A percentile compares a stretch with the other conserved stretches of the same genome.
phyloP scores from a whole-genome alignment of 1,139 yeast genomes.

The Kodamaea ohmeri region DNA sequence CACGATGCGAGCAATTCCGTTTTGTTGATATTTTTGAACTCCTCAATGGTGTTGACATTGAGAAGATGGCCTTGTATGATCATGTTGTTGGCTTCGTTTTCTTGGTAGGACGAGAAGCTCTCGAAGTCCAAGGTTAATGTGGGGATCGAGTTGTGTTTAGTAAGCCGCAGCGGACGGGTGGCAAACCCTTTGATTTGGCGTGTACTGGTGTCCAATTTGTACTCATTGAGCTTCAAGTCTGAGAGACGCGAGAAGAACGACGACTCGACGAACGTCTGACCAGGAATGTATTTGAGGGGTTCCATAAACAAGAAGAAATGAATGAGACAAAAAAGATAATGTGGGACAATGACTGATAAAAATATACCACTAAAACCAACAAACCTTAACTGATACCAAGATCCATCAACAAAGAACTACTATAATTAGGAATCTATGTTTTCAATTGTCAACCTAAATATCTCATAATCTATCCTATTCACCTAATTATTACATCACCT shows the following conservation, averaged over 20 bases:
- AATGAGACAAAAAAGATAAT: too few species aligned
- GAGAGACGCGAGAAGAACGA: conserved; percentile 79
- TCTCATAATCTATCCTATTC: too few species aligned
- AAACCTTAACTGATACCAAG: too few species aligned
- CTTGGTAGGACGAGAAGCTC: conserved; percentile 35
- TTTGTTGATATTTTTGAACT: conserved; percentile 70
- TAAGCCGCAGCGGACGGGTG: conserved; percentile 31
- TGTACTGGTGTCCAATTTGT: conserved; percentile 55
- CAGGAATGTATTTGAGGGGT: conserved; percentile 40
- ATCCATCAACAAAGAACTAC: too few species aligned
- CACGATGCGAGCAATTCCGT: conserved; percentile 45
- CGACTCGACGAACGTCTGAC: conserved; percentile 76
- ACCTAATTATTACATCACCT: too few species aligned
- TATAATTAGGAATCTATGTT: too few species aligned
- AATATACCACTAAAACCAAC: too few species aligned
- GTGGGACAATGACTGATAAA: too few species aligned
- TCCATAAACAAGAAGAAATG: conserved; percentile 1
- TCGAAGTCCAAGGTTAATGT: conserved; percentile 37
- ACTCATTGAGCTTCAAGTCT: conserved; percentile 61
- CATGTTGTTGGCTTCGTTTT: conserved; percentile 18
- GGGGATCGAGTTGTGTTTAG: conserved; percentile 43
- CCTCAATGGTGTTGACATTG: conserved; percentile 82
- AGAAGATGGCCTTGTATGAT: conserved; percentile 30
- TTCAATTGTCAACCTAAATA: too few species aligned
- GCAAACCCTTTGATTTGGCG: conserved; percentile 39